Evolutionary conservation across 352 stramenopile species (phyloP).

Genomic region (Globisporangium nagaii): DNA sequence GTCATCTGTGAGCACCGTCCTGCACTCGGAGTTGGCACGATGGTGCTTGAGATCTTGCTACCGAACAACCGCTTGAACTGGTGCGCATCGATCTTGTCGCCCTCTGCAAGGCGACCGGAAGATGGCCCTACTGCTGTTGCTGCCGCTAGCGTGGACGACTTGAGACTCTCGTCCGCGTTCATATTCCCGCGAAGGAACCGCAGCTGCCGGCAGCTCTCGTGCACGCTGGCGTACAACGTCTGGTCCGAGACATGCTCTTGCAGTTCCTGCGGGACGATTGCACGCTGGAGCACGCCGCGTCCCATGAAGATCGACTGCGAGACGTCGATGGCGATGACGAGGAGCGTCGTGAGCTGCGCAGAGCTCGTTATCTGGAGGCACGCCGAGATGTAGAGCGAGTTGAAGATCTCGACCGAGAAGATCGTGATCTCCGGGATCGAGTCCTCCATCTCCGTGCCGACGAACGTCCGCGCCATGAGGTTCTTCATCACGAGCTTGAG

Average conservation of each 20-base stretch:
- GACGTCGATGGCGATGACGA: neutral
- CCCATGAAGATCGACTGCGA: neutral
- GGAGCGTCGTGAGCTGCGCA: neutral
- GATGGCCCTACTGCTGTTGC: too few species aligned
- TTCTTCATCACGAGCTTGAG: conserved; percentile 24
- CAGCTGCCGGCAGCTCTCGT: neutral
- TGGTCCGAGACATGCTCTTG: neutral
- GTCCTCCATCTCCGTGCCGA: conserved; percentile 23
- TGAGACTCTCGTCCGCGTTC: neutral
- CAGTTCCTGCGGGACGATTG: conserved; percentile 5
- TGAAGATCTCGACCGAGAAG: conserved; percentile 41
- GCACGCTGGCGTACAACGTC: neutral
- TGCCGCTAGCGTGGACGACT: neutral
- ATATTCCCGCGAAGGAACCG: neutral
- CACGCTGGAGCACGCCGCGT: neutral
- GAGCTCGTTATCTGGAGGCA: conserved; percentile 20
- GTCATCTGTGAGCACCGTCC: neutral
- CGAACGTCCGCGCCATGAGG: conserved; percentile 10
- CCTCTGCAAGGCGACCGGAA: neutral
- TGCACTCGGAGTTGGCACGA: neutral
- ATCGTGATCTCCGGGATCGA: conserved; percentile 28
- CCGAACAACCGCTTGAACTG: neutral
- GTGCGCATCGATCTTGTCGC: neutral
- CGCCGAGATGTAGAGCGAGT: conserved; percentile 28
- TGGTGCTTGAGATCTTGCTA: neutral